phyloP scores from a whole-genome alignment of 441 rosid genomes.

The Daphne laureola region DNA sequence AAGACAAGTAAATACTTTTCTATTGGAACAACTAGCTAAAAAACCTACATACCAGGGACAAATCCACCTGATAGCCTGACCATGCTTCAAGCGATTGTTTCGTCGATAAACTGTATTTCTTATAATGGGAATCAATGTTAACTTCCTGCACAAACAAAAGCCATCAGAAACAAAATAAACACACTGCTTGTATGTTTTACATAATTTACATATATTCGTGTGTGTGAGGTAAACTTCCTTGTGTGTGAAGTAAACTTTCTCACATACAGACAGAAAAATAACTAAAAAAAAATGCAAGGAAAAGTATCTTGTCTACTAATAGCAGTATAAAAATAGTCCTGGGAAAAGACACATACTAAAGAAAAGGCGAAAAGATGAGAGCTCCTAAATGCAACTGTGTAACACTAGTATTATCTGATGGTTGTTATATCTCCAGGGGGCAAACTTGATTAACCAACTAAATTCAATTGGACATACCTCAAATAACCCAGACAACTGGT shows the following conservation, averaged over 20 bases:
- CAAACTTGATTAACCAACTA: too few species aligned
- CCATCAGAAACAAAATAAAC: constrained; percentile 2
- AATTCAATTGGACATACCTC: constrained; percentile 42
- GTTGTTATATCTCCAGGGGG: too few species aligned
- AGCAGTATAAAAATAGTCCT: too few species aligned
- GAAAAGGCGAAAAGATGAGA: too few species aligned
- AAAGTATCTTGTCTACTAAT: too few species aligned
- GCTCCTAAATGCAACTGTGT: too few species aligned
- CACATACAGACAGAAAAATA: neutral
- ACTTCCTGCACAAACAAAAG: constrained; percentile 44
- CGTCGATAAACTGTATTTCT: constrained; percentile 56
- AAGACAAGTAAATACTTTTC: neutral
- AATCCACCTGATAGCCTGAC: constrained; percentile 77
- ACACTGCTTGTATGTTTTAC: too few species aligned
- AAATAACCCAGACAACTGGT: constrained; percentile 52
- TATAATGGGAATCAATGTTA: constrained; percentile 63
- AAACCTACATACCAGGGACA: constrained; percentile 68
- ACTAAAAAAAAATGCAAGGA: too few species aligned
- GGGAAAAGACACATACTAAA: too few species aligned
- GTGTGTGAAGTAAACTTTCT: neutral
- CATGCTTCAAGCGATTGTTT: constrained; percentile 80
- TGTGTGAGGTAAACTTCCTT: constrained; percentile 1
- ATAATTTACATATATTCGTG: too few species aligned
- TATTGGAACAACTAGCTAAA: constrained; percentile 7
- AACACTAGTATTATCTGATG: too few species aligned